Conservation (phyloP, 768 basidiomycete genomes). For the Pluteus cervinus region DNA sequence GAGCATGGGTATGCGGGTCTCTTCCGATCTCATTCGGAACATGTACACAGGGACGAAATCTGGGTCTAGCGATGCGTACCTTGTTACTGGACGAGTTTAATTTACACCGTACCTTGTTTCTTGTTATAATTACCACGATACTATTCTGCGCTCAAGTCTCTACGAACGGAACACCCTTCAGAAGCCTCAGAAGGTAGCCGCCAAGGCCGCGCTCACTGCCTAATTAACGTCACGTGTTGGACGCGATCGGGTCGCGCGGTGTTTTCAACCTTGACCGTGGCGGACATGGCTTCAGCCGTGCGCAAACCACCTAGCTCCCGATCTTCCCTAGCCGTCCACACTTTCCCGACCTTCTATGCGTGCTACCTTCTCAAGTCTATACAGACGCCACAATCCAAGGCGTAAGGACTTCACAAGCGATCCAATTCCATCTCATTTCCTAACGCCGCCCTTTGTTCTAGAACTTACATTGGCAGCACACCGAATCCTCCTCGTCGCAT, state of each 20-base stretch:
- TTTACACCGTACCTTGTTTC: slow-evolving; percentile 9
- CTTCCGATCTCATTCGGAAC: slow-evolving; percentile 28
- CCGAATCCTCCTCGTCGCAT: slow-evolving; percentile 62
- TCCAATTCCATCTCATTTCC: slow-evolving; percentile 4
- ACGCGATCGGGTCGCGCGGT: too few species aligned
- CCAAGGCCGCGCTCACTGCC: too few species aligned
- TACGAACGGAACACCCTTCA: too few species aligned
- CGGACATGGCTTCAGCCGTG: too few species aligned
- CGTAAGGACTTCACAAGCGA: slow-evolving; percentile 19
- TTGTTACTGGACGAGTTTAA: slow-evolving; percentile 29
- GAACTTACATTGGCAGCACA: slow-evolving; percentile 76
- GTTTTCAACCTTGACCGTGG: too few species aligned
- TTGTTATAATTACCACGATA: slow-evolving; percentile 2
- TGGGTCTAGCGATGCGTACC: slow-evolving; percentile 36
- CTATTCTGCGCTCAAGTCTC: slow-evolving; percentile 7
- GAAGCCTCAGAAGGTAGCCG: too few species aligned
- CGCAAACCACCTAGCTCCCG: slow-evolving; percentile 4
- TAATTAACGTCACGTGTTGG: too few species aligned
- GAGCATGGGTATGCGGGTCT: slow-evolving; percentile 32
- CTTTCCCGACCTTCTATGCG: slow-evolving; percentile 68
- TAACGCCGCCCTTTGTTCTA: slow-evolving; percentile 13
- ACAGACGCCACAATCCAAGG: slow-evolving; percentile 42
- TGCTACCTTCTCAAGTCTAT: slow-evolving; percentile 77
- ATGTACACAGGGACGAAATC: slow-evolving; percentile 30
- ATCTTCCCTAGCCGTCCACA: slow-evolving; percentile 29